Percentiles rank a stretch among this genome's conserved stretches.
These are phyloP conservation scores for Diospyros kaki DNA, from an alignment of 148 eudicot species.

Conservation along the genomic window DNA sequence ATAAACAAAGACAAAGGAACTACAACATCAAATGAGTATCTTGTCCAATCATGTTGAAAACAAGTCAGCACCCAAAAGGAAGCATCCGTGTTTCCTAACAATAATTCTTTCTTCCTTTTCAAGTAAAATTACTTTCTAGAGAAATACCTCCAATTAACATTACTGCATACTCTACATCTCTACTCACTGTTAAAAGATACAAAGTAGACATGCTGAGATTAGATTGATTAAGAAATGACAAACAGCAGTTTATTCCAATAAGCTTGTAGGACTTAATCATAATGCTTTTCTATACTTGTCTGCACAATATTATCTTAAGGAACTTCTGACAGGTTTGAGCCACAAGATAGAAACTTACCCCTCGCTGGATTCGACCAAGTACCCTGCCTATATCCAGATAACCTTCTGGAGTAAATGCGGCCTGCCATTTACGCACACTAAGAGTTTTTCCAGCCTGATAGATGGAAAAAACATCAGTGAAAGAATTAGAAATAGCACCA, in stretches of 20 bases:
- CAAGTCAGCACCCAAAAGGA: too few species aligned
- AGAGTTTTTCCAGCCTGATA: slow-evolving; percentile 82
- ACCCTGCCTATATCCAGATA: slow-evolving; percentile 86
- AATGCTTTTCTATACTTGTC: not conserved
- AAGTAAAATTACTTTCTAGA: not conserved
- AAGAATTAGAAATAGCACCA: not conserved
- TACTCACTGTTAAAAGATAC: too few species aligned
- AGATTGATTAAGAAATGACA: not conserved
- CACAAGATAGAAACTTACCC: slow-evolving; percentile 55
- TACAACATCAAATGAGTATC: not conserved
- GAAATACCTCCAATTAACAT: too few species aligned
- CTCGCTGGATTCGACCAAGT: slow-evolving; percentile 79
- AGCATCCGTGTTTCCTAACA: too few species aligned
- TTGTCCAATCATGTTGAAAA: too few species aligned
- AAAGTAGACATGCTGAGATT: not conserved
- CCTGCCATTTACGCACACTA: slow-evolving; percentile 83
- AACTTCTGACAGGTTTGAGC: not conserved
- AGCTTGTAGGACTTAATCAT: not conserved
- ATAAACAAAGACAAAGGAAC: not conserved
- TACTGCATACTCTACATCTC: too few species aligned
- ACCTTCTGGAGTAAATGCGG: slow-evolving; percentile 86
- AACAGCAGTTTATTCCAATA: not conserved
- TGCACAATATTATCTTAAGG: not conserved
- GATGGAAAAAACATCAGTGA: slow-evolving; percentile 7
- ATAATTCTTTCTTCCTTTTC: not conserved